Evolutionary conservation across 2,329 filamentous ascomycete species (phyloP), one percentile per base, ranked within the genome.

Genomic region (Periconia sp.): DNA sequence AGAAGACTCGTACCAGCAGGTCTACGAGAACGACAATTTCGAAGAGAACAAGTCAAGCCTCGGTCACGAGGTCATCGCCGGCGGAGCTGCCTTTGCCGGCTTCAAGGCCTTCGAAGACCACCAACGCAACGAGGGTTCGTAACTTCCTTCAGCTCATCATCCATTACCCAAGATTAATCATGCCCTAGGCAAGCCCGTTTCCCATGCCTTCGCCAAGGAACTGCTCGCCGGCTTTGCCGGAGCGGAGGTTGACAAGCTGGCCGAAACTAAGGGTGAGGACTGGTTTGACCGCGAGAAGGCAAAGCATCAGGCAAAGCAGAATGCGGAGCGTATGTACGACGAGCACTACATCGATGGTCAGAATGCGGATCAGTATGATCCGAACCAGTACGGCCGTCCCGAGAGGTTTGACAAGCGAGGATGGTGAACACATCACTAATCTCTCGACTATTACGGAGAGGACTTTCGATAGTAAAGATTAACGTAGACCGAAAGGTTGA

Each of bases 61-160:
- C 63, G 80, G 81, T 56, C 88, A 92, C 73, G 88, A 94, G 75
- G 65, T 89, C 34, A 67, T 92, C 42, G 88, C 85, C 53, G 87
- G 87, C 50, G 89, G 84, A 44, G 88, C 88, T 44, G 83, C 86
- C 50, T 92, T 92, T 66, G 85, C 83, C 52, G 89, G 84, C 59
- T 87, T 92, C 81, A 90, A 90, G 78, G 76, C 85, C 16, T 92
- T 85, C 61, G 88, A 92, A 73, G 85, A 91, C 69, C 77, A 81
- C 59, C 86, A 91, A 75, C 85, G 86, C 61, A 76, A 73, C 43
- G 77, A 88, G 67, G 88, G 85, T 84, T 74, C 18, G 74, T 61
- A 6, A 16, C 18, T 18, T n/a, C 10, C 18, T 17, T 19, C 30
- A 12, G 17, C 10, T 13, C 10, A 22, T 11, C 5, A 1, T 17